Base-by-base conservation (phyloP, 495 filamentous ascomycete genomes). In the Hypoxylon rickii region DNA sequence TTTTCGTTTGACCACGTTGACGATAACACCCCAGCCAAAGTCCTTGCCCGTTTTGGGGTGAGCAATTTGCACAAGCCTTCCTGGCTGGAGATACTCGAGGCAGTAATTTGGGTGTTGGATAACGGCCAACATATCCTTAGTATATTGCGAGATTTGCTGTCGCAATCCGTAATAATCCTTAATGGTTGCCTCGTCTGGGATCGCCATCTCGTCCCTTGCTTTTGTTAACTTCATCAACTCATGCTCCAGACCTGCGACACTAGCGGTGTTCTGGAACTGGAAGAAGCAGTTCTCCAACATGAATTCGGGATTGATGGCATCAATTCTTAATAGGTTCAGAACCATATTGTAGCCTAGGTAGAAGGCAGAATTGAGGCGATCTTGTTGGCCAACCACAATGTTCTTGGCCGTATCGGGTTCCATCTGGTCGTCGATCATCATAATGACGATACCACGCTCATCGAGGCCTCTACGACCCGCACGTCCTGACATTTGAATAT, bases 301-400 rank as follows among this genome's bases (percentile, higher is more conserved):
- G 70, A 86, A 97, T 60, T 97, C 92, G 7, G 94, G 95, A 7
- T 90, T 96, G 43, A 98, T 94, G 10, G 90, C 92, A 68, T 97
- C 94, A 29, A 97, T 91, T 73, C 94, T 82, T 77, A 96, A 88
- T 44, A 98, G 75, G 61, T 98, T 98, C 52, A 98, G 76, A 65
- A 98, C 87, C 94, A 97, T 98, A 72, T 97, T 98, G 77, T 98
- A 97, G n/a, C 94, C 92, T 8, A 98, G 80, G 67, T 97, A 89
- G 76, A 98, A 98, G 11, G 94, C 94, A 2, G 94, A 97, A 72
- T 97, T 97, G 33, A 98, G 83, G 36, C 90, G 87, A 69, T 98
- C 94, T 67, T 98, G 94, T 66, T 96, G 87, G 66, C 94, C 94
- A 44, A 93, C 89, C 20, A 98, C 94, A 52, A 98, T 96, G 42